A percentile compares a stretch with the other conserved stretches of the same genome.
Evolutionary conservation across 495 filamentous ascomycete genomes (phyloP).

Genomic region (Thermothielavioides terrestris): DNA sequence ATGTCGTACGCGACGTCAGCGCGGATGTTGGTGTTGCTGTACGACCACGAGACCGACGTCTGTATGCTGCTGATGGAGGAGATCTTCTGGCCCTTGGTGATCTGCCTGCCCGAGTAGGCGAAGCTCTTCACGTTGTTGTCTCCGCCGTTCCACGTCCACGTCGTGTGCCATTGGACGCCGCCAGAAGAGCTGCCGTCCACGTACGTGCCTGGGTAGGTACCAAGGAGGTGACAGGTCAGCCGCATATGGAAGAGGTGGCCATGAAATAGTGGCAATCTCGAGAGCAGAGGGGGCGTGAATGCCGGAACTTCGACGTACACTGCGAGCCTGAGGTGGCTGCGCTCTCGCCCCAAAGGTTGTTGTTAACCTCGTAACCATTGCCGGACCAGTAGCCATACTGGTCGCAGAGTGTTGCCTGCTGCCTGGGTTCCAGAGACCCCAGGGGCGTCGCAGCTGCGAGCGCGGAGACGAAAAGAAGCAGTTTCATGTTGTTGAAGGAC

Average conservation of each 20-base stretch:
- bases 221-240: no score
- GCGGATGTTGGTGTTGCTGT: conserved; percentile 32
- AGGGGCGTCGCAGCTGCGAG: background rate
- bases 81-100: conserved; percentile 28
- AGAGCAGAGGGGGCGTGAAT: no score
- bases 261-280: no score
- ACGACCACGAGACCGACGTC: conserved; percentile 34
- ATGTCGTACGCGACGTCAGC: conserved; percentile 44
- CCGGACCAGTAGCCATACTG: conserved; percentile 31
- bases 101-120: conserved; percentile 25
- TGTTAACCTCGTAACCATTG: conserved; percentile 25
- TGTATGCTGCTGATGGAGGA: conserved; percentile 29
- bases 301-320: no score
- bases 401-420: conserved; percentile 22
- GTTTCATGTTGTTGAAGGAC: no score
- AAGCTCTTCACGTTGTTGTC: conserved; percentile 41
- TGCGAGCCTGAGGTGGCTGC: conserved; percentile 30
- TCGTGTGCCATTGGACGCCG: conserved; percentile 31
- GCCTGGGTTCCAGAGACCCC: background rate
- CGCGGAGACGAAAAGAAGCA: background rate
- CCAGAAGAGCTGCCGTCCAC: conserved; percentile 24
- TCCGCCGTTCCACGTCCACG: conserved; percentile 38
- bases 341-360: background rate
- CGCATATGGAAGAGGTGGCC: no score
- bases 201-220: no score